Base-by-base conservation (phyloP, 352 stramenopile genomes). In the Phytopythium ostracodes region DNA sequence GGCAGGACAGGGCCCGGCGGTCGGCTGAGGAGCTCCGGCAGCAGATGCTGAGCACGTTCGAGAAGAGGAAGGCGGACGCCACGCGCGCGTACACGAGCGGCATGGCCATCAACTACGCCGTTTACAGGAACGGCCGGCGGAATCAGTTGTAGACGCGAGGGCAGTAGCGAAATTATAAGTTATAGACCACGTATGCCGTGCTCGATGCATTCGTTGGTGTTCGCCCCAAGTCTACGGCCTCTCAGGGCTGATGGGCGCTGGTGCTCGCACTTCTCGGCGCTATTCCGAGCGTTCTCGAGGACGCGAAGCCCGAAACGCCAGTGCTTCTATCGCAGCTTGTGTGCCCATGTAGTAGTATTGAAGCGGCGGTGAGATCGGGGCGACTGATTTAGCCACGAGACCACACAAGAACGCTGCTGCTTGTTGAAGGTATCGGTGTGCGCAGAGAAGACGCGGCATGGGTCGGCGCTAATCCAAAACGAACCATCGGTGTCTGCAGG, bases 31-130 rank as follows among this genome's bases (percentile, higher is more conserved):
- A 59, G 10, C 14, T 18, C 10, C 52, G 52, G 4, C 33, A 47
- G 35, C 52, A 59, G 38, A 33, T 59, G 52, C 29, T 59, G 8
- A 12, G 17, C 1, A n/a, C 33, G 20, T 59, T 49, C 33, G 53
- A 59, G 14, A 46, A 29, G 53, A 12, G 38, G 29, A 59, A 36
- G 22, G 35, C 20, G 31, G 25, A 46, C 53, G 53, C 53, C 6
- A 9, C 33, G 20, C 53, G 53, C 25, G 53, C 35, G n/a, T 59
- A 49, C 53, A 20, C 53, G 35, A 25, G n/a, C 12, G 10, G 20
- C 53, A 49, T 22, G 9, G 53, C 53, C 15, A 59, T 35, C 53
- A 59, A 59, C 53, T 59, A 49, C 53, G n/a, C 33, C 4, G 14
- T 59, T 1, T 59, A 59, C 12, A 24, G 53, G 31, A 59, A 47